These are phyloP conservation scores for Cyclotella baltica DNA, from an alignment of 108 stramenopile genomes.

Conservation along the genomic window DNA sequence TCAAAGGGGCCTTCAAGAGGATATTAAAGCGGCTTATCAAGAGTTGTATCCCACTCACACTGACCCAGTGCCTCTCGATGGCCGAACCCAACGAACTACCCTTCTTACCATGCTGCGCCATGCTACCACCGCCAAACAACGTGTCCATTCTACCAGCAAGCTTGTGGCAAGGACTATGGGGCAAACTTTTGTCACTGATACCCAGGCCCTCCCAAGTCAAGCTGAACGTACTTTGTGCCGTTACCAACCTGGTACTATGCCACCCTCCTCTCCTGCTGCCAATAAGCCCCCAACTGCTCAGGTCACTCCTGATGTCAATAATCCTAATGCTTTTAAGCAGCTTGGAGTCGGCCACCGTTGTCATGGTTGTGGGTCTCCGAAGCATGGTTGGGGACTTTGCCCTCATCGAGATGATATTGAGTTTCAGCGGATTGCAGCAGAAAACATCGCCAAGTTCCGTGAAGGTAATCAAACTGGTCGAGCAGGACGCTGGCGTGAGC, in stretches of 20 bases:
- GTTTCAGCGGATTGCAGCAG: not conserved
- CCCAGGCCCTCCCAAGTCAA: slow-evolving; percentile 2
- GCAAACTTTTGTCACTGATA: not conserved
- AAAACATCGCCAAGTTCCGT: too few species aligned
- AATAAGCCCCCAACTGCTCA: too few species aligned
- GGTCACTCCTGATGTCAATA: too few species aligned
- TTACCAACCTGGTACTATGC: not conserved
- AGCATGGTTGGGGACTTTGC: too few species aligned
- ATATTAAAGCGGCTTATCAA: not conserved
- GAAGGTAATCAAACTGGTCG: too few species aligned
- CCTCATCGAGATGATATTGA: not conserved
- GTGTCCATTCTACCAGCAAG: not conserved
- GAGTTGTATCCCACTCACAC: not conserved
- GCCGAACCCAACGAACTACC: not conserved
- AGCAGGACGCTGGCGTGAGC: too few species aligned
- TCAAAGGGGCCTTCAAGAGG: not conserved
- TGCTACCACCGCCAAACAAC: not conserved
- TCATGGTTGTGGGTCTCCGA: too few species aligned
- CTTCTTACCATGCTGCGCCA: not conserved
- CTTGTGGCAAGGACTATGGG: not conserved
- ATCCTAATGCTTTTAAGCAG: too few species aligned
- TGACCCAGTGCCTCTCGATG: not conserved
- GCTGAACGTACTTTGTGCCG: not conserved
- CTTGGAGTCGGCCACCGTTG: too few species aligned
- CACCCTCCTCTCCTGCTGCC: too few species aligned